Base-by-base conservation (phyloP, 441 rosid species). In the Monsonia emarginata region DNA sequence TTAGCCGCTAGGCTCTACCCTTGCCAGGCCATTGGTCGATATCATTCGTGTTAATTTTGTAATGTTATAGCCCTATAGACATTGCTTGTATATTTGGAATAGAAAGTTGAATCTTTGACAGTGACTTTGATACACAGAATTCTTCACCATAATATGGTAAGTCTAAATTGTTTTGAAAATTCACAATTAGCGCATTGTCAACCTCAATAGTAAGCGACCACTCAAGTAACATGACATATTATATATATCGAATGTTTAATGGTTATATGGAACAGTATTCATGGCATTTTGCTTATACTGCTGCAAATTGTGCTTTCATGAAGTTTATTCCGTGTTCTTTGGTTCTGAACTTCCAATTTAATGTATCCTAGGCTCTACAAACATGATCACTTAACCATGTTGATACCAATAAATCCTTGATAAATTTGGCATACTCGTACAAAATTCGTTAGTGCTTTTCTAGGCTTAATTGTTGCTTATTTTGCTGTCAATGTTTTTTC, bases 401-500 rank as follows among this genome's bases (percentile, higher is more conserved):
- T 40, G 46, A 40, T 1, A 13, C 48, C 48, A 40, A 40, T 40
- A 40, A 11, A 40, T 40, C 48, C 11, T 1, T 14, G 1, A 9
- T 11, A 11, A 40, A 14, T 40, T 3, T 4, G 48, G 18, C 19
- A 40, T 3, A 40, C 18, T 9, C 1, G 13, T 40, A 3, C 3
- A 40, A 18, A 40, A 40, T 18, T 40, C 14, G 11, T 40, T 18
- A 54, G 27, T 22, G 26, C 27, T 18, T 52, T 52, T 9, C 58
- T 19, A 19, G 14, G 9, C 14, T 54, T 54, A 24, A 36, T 28
- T 14, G 1, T 34, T 71, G 54, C 72, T 63, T 34, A 31, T 58
- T 72, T 65, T 6, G 69, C 57, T 58, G 40, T 34, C 28, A 61
- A 57, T 62, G 24, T 62, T 14, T 27, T 65, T 58, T 31, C 42